Evolutionary conservation across 2,329 filamentous ascomycete species (phyloP).

Genomic region (Raffaelea arxii): DNA sequence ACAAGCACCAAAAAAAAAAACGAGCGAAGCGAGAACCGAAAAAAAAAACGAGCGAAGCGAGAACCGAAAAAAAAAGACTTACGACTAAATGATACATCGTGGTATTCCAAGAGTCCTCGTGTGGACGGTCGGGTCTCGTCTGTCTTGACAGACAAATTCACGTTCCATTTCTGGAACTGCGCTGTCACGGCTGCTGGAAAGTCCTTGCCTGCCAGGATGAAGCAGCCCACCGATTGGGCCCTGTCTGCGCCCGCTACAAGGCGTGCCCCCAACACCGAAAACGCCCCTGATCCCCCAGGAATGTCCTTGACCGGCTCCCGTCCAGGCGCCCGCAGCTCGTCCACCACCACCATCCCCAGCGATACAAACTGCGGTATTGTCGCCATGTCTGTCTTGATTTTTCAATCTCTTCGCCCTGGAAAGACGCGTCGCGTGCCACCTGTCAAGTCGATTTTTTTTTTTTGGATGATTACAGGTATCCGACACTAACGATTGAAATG

Average conservation of each 20-base stretch:
- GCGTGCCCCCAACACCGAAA: conserved; percentile 1
- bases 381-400: too few species aligned
- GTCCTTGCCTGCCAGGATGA: conserved; percentile 4
- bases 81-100: conserved; percentile 2
- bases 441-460: too few species aligned
- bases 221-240: conserved; percentile 2
- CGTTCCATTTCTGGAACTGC: neutral
- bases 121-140: neutral
- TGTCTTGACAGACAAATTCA: neutral
- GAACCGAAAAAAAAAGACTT: too few species aligned
- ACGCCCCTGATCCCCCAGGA: conserved; percentile 3
- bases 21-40: too few species aligned
- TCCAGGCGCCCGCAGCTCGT: conserved; percentile 2
- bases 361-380: too few species aligned
- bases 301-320: neutral
- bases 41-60: too few species aligned
- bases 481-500: too few species aligned
- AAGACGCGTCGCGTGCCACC: too few species aligned
- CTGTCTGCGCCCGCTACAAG: neutral
- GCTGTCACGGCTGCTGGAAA: neutral
- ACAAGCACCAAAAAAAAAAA: too few species aligned
- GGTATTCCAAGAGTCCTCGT: conserved; percentile 3
- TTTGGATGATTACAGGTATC: too few species aligned
- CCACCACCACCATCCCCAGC: conserved; percentile 4
- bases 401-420: too few species aligned